Conservation (phyloP, 2,329 filamentous ascomycete species). For the Periconia sp. region DNA sequence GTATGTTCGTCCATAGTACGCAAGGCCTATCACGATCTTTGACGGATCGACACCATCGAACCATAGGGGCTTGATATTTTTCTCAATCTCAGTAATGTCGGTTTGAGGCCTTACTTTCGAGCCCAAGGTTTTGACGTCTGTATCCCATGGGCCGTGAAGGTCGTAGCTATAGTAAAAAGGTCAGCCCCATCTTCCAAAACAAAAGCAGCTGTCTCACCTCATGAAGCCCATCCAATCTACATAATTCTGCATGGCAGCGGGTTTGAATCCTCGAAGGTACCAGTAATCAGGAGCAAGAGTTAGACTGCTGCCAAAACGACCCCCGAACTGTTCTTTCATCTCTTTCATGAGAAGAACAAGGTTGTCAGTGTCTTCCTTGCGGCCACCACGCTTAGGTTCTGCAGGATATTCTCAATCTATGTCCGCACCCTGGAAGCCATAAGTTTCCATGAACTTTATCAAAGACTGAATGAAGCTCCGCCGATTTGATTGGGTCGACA, state of each 20-base stretch:
- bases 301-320: slow-evolving; percentile 26
- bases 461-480: slow-evolving; percentile 43
- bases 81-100: slow-evolving; percentile 50
- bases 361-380: slow-evolving; percentile 34
- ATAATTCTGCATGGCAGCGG: slow-evolving; percentile 40
- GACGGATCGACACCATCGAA: slow-evolving; percentile 44
- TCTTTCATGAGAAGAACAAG: slow-evolving; percentile 21
- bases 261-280: slow-evolving; percentile 32
- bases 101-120: slow-evolving; percentile 39
- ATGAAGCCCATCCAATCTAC: slow-evolving; percentile 32
- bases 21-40: slow-evolving; percentile 49
- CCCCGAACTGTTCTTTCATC: slow-evolving; percentile 15
- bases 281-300: slow-evolving; percentile 24
- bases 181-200: not conserved
- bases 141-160: slow-evolving; percentile 34
- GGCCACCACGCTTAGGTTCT: slow-evolving; percentile 40
- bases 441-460: slow-evolving; percentile 43
- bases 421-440: slow-evolving; percentile 50
- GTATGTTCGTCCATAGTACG: slow-evolving; percentile 48
- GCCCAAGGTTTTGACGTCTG: slow-evolving; percentile 25
- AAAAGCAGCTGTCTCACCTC: slow-evolving; percentile 5
- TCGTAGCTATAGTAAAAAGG: slow-evolving; percentile 8
- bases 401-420: slow-evolving; percentile 49
- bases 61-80: slow-evolving; percentile 48
- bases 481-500: not conserved